Evolutionary conservation across 345 rosid species (phyloP).

Genomic region (Eutrema yunnanense): DNA sequence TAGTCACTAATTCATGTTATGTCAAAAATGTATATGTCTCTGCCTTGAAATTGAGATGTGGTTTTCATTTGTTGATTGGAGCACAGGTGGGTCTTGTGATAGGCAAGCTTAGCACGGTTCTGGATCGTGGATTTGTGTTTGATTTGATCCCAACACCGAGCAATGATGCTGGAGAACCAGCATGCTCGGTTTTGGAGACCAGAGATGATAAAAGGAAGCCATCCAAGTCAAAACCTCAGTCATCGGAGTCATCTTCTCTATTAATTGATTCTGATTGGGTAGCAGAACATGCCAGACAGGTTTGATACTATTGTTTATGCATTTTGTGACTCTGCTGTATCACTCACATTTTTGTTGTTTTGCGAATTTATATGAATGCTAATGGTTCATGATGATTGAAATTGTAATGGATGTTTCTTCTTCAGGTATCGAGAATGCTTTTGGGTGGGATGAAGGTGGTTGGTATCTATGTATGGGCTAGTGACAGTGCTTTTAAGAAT

Average conservation of each 20-base stretch:
- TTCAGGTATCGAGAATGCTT: constrained; percentile 83
- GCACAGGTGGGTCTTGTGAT: constrained; percentile 79
- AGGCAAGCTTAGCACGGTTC: constrained; percentile 70
- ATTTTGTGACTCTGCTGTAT: neutral
- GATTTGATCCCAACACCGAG: constrained; percentile 76
- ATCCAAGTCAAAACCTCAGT: constrained; percentile 58
- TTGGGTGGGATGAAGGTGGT: constrained; percentile 81
- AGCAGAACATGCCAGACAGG: constrained; percentile 93
- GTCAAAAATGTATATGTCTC: neutral
- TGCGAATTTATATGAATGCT: neutral
- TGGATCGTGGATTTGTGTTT: constrained; percentile 81
- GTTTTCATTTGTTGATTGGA: neutral
- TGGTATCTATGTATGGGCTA: constrained; percentile 89
- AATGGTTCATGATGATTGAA: neutral
- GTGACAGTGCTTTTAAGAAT: constrained; percentile 69
- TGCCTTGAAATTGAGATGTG: neutral
- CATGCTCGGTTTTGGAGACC: constrained; percentile 54
- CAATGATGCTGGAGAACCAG: constrained; percentile 69
- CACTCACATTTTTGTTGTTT: neutral
- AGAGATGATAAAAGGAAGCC: constrained; percentile 57
- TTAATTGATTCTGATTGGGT: constrained; percentile 75
- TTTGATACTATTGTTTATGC: constrained; percentile 15
- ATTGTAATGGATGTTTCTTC: neutral
- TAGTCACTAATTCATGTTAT: neutral
- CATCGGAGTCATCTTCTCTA: constrained; percentile 54